A percentile compares a stretch with the other conserved stretches of the same genome.
Evolutionary conservation across 441 rosid genomes (phyloP).

Genomic region (Raphanus hybrid): DNA sequence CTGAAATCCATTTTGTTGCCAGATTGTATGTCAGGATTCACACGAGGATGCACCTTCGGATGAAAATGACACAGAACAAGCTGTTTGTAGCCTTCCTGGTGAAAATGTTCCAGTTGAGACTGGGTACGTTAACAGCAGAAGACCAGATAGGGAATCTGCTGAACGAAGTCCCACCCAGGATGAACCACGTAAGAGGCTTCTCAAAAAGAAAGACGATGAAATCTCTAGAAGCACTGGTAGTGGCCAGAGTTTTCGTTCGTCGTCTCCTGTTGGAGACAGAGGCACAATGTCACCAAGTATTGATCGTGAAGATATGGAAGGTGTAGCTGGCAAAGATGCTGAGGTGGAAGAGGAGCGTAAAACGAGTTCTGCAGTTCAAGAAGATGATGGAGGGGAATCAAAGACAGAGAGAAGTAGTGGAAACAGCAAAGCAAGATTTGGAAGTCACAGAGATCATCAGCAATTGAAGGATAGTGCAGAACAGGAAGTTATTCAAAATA

Average conservation of each 20-base stretch:
- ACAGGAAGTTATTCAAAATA: conserved; percentile 80
- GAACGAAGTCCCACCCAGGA: conserved; percentile 50
- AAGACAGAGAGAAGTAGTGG: conserved; percentile 94
- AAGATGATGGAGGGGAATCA: conserved; percentile 74
- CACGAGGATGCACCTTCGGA: conserved; percentile 51
- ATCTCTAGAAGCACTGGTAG: conserved; percentile 68
- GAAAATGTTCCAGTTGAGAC: conserved; percentile 49
- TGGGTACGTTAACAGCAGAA: conserved; percentile 39
- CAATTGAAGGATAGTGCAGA: conserved; percentile 71
- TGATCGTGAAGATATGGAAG: conserved; percentile 58
- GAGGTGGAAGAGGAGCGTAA: conserved; percentile 58
- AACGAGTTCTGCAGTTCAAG: conserved; percentile 53
- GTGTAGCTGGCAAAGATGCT: conserved; percentile 57
- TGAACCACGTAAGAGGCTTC: conserved; percentile 49
- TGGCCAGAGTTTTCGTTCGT: conserved; percentile 47
- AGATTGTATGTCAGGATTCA: conserved; percentile 85
- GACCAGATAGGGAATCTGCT: conserved; percentile 54
- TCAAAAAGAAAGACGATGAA: conserved; percentile 55
- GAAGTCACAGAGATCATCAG: conserved; percentile 79
- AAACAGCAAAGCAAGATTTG: conserved; percentile 87
- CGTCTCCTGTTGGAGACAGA: conserved; percentile 53
- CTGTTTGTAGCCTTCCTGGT: conserved; percentile 50
- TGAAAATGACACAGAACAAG: conserved; percentile 52
- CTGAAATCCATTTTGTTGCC: conserved; percentile 46
- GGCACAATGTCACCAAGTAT: conserved; percentile 59